Evolutionary conservation across 768 basidiomycete species (phyloP), one percentile per base, ranked within the genome.

Genomic region (Pleurotus pulmonarius): DNA sequence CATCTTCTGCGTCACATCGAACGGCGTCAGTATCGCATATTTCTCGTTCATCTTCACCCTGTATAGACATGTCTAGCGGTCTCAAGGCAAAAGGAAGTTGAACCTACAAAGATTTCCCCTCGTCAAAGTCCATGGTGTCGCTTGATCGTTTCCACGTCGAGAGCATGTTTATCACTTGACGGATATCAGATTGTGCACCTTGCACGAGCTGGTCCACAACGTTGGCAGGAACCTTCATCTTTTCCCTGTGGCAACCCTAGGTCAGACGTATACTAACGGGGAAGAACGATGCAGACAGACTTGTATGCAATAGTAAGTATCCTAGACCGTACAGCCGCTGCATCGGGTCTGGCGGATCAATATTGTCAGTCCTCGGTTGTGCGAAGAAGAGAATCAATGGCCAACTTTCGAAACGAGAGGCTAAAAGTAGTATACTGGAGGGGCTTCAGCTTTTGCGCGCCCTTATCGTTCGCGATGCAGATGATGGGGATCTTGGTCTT

Each of bases 401-500:
- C 82, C 8, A 41, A 95, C 94, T 87, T 87, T 51, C 76, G 78
- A 77, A 96, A 99, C 0, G 83, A 60, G 63, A 98, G 75, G 57
- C 77, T 82, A 67, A 80, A 96, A 1, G 92, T 87, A 1, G 87
- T 91, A 5, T 69, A 66, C 56, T 77, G 67, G 7, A 99, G 73
- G 0, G 97, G 95, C 70, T 92, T 98, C 67, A 99, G 80, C 70
- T 99, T 99, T 61, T 85, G 90, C n/a, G 85, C 85, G 1, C 79
- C 20, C 20, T 20, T 20, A 20, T 20, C 20, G 20, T 20, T 20
- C 34, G 94, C 95, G 59, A 99, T 98, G 63, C 96, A 94, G 34
- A 99, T 97, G 60, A 99, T 92, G 0, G 97, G 97, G 48, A 97
- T 84, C 94, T 88, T 92, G 18, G 90, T 88, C 77, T 96, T 98